Percentiles rank a stretch among this genome's conserved stretches.
These are phyloP conservation scores for Aspergillus unguis DNA, from an alignment of 2,329 filamentous ascomycete genomes.

Conservation along the genomic window DNA sequence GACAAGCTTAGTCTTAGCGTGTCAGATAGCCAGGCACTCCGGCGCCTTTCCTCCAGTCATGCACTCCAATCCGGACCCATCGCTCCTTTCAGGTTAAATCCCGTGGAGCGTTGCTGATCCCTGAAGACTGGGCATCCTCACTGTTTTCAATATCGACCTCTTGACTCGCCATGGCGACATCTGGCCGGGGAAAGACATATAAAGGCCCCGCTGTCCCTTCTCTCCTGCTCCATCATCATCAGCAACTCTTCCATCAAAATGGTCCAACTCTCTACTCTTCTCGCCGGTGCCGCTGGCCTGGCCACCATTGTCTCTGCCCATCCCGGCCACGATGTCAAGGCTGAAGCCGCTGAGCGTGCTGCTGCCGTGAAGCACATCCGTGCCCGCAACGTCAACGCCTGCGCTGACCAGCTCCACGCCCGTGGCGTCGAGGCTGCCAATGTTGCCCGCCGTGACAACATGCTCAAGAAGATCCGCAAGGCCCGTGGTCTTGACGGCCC, in stretches of 20 bases:
- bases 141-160: too few relatives aligned
- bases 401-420: conserved; percentile 46
- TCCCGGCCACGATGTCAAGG: conserved; percentile 49
- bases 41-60: too few relatives aligned
- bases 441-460: conserved; percentile 44
- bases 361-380: conserved; percentile 42
- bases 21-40: too few relatives aligned
- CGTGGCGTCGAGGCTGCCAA: conserved; percentile 48
- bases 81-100: too few relatives aligned
- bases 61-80: too few relatives aligned
- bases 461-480: conserved; percentile 43
- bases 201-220: neutral
- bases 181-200: too few relatives aligned
- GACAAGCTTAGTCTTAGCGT: too few relatives aligned
- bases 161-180: too few relatives aligned
- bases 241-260: conserved; percentile 3
- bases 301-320: conserved; percentile 38
- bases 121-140: too few relatives aligned
- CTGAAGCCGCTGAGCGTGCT: conserved; percentile 51
- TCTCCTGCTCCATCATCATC: neutral
- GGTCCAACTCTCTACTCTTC: conserved; percentile 20
- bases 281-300: conserved; percentile 25
- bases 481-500: conserved; percentile 35
- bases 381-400: conserved; percentile 46
- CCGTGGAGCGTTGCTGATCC: too few relatives aligned